Percentiles rank a stretch among this genome's conserved stretches.
These are phyloP conservation scores for Dorcoceras hygrometricum DNA, from an alignment of 257 asterid genomes.

Conservation along the genomic window DNA sequence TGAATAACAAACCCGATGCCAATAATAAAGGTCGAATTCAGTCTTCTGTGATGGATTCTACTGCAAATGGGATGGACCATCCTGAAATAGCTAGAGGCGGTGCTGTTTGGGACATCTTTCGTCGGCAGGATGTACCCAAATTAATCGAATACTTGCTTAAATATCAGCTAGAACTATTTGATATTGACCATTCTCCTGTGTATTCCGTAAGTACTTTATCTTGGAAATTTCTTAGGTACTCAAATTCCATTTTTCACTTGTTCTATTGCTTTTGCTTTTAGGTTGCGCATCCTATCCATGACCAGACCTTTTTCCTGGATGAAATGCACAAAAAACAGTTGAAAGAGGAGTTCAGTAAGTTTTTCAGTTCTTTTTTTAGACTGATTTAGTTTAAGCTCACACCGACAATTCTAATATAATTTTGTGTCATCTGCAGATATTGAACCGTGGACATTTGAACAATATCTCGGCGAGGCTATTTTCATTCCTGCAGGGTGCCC, in stretches of 20 bases:
- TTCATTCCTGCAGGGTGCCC: slow-evolving; percentile 49
- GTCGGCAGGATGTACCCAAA: slow-evolving; percentile 49
- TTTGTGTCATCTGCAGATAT: slow-evolving; percentile 23
- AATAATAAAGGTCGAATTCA: slow-evolving; percentile 3
- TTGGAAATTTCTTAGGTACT: slow-evolving; percentile 4
- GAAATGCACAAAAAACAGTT: slow-evolving; percentile 41
- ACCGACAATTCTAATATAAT: background rate
- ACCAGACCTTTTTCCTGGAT: slow-evolving; percentile 41
- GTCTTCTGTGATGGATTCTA: slow-evolving; percentile 16
- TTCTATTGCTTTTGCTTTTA: slow-evolving; percentile 21
- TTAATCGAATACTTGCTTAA: slow-evolving; percentile 37
- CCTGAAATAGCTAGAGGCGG: slow-evolving; percentile 27
- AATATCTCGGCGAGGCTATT: slow-evolving; percentile 44
- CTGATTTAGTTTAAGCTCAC: background rate
- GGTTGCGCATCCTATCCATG: slow-evolving; percentile 51
- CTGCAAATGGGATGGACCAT: slow-evolving; percentile 14
- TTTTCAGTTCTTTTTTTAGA: background rate
- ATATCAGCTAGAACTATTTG: slow-evolving; percentile 40
- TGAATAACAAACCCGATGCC: background rate
- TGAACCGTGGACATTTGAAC: slow-evolving; percentile 51
- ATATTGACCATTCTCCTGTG: slow-evolving; percentile 29
- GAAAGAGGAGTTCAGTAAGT: slow-evolving; percentile 43
- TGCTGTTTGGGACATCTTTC: slow-evolving; percentile 54
- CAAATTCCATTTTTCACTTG: slow-evolving; percentile 1
- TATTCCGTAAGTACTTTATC: slow-evolving; percentile 26